Base-by-base conservation (phyloP, 805 yeast genomes). In the Wickerhamomyces silvicola region DNA sequence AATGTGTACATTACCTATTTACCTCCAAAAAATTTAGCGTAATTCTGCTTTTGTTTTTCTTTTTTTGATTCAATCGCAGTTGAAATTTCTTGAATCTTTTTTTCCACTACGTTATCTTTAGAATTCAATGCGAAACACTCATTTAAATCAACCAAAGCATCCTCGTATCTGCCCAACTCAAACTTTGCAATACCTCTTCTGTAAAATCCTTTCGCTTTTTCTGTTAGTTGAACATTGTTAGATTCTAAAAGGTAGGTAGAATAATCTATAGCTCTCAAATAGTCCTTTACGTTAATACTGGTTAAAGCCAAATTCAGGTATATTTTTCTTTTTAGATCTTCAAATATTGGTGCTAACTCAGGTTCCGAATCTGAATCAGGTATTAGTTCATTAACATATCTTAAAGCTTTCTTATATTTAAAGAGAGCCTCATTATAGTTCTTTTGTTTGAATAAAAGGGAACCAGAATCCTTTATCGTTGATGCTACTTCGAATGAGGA, bases 311-410 rank as follows among this genome's bases (percentile, higher is more conserved):
- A 42, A 45, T 83, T 83, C 39, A 62, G 43, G 31, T 59, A 65
- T 2, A 64, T 30, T 31, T 60, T 65, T 35, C 51, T 59, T 42
- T 62, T 75, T 34, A 66, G 32, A 5, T 58, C 70, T 22, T 59
- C 45, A 49, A 77, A 82, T 41, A 71, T 69, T 5, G 44, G 42
- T 42, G 59, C 66, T 55, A 68, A 62, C 14, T 69, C 72, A 10
- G 75, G 69, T 43, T 78, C 80, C 18, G 65, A 54, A 27, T 78
- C 87, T 21, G 59, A 57, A 45, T 81, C 92, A 0, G 94, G 92
- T 11, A 78, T 64, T 42, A 69, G 72, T 54, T 81, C 90, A 63
- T 78, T 76, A 21, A 79, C 70, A 45, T 82, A 83, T 37, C 86
- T 61, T 33, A 81, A 53, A 9, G 85, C 67, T 51, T 83, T 83